Percentiles rank a stretch among this genome's conserved stretches.
These are phyloP conservation scores for Apiotrichum brassicae DNA, from an alignment of 1,284 basidiomycete genomes.

Conservation along the genomic window DNA sequence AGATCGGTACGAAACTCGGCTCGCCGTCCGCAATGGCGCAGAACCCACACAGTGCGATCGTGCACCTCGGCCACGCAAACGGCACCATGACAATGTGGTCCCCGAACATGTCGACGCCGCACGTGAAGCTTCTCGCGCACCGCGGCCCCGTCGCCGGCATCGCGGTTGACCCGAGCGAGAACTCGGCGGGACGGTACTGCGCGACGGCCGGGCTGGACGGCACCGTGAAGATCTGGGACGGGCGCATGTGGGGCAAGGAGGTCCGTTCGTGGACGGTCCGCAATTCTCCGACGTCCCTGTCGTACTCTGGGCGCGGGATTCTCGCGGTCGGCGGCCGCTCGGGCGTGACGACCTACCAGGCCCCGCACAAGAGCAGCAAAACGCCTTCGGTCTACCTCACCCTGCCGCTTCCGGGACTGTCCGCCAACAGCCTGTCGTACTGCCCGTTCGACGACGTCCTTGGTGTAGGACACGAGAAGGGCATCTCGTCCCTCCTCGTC, in stretches of 20 bases:
- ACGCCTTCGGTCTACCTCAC: conserved; percentile 63
- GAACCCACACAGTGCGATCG: conserved; percentile 84
- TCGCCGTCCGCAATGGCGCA: conserved; percentile 81
- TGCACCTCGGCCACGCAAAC: conserved; percentile 89
- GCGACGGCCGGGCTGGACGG: conserved; percentile 85
- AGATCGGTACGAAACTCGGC: conserved; percentile 87
- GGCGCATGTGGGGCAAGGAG: conserved; percentile 83
- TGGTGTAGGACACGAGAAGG: conserved; percentile 62
- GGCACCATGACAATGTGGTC: conserved; percentile 84
- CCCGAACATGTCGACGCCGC: conserved; percentile 83
- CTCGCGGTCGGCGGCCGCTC: conserved; percentile 75
- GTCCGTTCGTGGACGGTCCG: conserved; percentile 73
- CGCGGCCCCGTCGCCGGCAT: conserved; percentile 78
- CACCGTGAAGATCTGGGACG: conserved; percentile 90
- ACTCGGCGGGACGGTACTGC: conserved; percentile 78
- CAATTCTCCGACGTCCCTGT: conserved; percentile 46
- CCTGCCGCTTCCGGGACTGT: conserved; percentile 56
- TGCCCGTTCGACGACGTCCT: conserved; percentile 91
- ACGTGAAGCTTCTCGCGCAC: conserved; percentile 86
- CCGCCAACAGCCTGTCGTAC: conserved; percentile 59
- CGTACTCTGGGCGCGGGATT: conserved; percentile 63
- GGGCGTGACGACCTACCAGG: conserved; percentile 64
- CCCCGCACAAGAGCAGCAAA: conserved; percentile 11
- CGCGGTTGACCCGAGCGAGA: conserved; percentile 65
- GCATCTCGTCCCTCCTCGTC: conserved; percentile 77